A percentile compares a stretch with the other conserved stretches of the same genome.
These are phyloP conservation scores for Pseudogymnoascus sp. DNA, from an alignment of 2,329 filamentous ascomycete species.

Conservation along the genomic window DNA sequence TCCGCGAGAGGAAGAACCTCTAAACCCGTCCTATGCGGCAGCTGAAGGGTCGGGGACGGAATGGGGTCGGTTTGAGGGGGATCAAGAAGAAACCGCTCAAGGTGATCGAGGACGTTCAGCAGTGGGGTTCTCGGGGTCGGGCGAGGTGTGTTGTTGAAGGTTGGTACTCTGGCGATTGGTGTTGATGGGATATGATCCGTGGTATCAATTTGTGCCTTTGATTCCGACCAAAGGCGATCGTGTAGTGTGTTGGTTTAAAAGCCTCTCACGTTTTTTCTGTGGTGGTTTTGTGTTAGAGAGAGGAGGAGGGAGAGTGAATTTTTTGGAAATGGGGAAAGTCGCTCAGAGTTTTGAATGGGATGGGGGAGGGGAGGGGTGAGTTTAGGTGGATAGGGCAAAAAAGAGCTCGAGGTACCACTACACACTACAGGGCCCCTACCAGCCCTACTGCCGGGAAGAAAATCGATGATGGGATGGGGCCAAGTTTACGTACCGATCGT, in stretches of 20 bases:
- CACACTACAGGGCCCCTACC: neutral
- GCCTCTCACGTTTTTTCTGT: neutral
- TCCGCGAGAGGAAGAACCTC: conserved; percentile 98
- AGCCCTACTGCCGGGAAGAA: neutral
- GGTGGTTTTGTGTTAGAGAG: neutral
- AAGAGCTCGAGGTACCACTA: neutral
- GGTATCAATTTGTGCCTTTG: conserved; percentile 52
- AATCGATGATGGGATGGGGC: neutral
- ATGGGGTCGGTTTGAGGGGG: conserved; percentile 41
- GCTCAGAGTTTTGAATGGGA: neutral
- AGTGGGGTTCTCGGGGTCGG: neutral
- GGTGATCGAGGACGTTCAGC: conserved; percentile 33
- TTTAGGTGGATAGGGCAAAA: neutral
- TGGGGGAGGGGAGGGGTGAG: neutral
- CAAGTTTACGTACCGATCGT: neutral
- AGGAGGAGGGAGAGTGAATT: neutral
- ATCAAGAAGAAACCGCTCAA: conserved; percentile 45
- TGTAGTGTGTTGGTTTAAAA: conserved; percentile 2
- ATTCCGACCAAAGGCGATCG: conserved; percentile 50
- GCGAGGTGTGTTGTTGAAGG: conserved; percentile 48
- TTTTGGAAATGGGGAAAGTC: neutral
- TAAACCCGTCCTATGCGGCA: conserved; percentile 99
- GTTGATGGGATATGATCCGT: conserved; percentile 36
- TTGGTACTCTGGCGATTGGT: conserved; percentile 50
- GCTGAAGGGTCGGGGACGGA: conserved; percentile 65